Evolutionary conservation across 345 rosid genomes (phyloP), one percentile per base, ranked within the genome.

Genomic region (Iberis pinnata): DNA sequence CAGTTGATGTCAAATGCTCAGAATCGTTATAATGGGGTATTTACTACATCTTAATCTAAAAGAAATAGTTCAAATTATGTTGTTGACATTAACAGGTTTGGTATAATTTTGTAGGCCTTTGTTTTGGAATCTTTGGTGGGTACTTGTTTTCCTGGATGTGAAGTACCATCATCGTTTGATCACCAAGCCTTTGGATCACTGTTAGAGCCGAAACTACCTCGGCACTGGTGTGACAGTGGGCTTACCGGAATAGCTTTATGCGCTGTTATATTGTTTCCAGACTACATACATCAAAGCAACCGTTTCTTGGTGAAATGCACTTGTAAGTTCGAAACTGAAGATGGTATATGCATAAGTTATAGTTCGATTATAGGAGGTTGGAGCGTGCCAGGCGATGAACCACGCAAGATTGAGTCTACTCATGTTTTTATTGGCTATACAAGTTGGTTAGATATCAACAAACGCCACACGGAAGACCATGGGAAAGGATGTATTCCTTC

Each of bases 101-200:
- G 9, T 37, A 17, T 37, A 9, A 26, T 18, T 20, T 40, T 15
- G 8, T 35, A 60, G 65, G 41, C 9, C 12, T 9, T 6, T 61
- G 50, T 42, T 31, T 43, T 42, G 0, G 65, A 61, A 36, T 41
- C 42, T 41, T 50, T 61, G 35, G 50, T 61, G 12, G 18, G 14
- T 25, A 61, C 43, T 1, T 2, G 65, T 50, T 61, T 40, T 32
- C 65, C 49, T 6, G 66, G 58, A 32, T 3, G 51, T 43, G 66
- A 61, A 43, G 15, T 61, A 8, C 66, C 58, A 32, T 61, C 58
- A 33, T 61, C 58, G 58, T 51, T 51, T 51, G 8, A 2, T 18
- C 37, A 61, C 1, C 6, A 51, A 2, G 44, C 44, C 33, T 22
- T 42, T 32, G 66, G 66, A 61, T 61, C 58, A 15, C 5, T 8